Evolutionary conservation across 257 asterid genomes (phyloP), one percentile per base, ranked within the genome.

Genomic region (Forsythia viridissima): DNA sequence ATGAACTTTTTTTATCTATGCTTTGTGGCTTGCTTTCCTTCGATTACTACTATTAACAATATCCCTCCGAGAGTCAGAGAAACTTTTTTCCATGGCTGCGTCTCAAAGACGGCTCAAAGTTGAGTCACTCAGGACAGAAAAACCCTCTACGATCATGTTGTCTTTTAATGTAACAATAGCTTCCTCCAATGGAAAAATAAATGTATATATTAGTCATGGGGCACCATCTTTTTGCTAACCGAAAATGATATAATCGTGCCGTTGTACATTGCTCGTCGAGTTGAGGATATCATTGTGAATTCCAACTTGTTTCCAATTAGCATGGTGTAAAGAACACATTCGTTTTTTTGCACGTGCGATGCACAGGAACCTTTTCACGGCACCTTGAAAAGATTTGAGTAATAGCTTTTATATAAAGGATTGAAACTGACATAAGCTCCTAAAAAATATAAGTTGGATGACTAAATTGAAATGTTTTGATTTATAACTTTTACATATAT

Each of bases 1-100:
- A 24, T 67, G 24, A 82, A 85, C 6, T 59, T 10, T 2, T 2
- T 69, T 9, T 37, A 82, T 39, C 88, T 84, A 82, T 0, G 43
- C 2, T 43, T 4, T 2, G 10, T 72, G 57, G 8, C 41, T 8
- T 12, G 40, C 24, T 0, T 44, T 43, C 6, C 15, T 15, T 20
- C 18, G 2, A 12, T n/a, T n/a, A 1, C 36, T 24, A 20, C 36
- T 24, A 20, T 24, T 6, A 16, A 59, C 39, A n/a, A n/a, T n/a
- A n/a, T n/a, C n/a, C 24, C 41, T 74, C 12, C 24, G 24, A 24
- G 24, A 24, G 24, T 24, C 24, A n/a, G 24, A 24, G 24, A 24
- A 24, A 24, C 24, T 24, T 24, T 24, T 0, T 24, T 8, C 8
- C 8, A 55, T 9, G 3, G 55, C 71, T 16, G n/a, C n/a, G 4